Conservation (phyloP, 2,329 filamentous ascomycete species). For the Xylariaceae sp. region DNA sequence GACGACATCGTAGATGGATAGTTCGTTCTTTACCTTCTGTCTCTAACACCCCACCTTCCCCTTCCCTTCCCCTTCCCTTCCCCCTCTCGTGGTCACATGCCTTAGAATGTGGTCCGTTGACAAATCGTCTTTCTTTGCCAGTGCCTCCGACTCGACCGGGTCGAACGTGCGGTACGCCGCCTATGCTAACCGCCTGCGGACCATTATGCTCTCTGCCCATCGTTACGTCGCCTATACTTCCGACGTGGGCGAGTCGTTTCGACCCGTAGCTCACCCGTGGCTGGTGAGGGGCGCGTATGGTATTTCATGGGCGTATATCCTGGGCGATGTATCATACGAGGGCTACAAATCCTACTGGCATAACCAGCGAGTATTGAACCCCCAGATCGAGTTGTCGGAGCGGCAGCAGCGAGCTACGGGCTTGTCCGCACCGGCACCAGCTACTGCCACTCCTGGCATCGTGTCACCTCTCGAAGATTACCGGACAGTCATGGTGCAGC, state of each 20-base stretch:
- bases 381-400: constrained; percentile 52
- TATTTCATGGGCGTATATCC: constrained; percentile 85
- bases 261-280: constrained; percentile 81
- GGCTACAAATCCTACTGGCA: constrained; percentile 91
- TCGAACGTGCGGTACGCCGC: constrained; percentile 84
- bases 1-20: constrained; percentile 73
- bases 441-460: constrained; percentile 35
- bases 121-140: constrained; percentile 31
- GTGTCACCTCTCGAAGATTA: constrained; percentile 80
- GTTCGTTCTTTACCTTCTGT: constrained; percentile 45
- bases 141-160: constrained; percentile 74
- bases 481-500: constrained; percentile 81
- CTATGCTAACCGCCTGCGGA: constrained; percentile 79
- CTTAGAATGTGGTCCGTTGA: background rate
- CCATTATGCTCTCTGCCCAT: constrained; percentile 83
- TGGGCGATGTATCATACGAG: constrained; percentile 86
- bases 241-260: constrained; percentile 93
- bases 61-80: background rate
- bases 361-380: constrained; percentile 71
- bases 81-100: background rate
- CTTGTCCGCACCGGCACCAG: constrained; percentile 32
- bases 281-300: constrained; percentile 80
- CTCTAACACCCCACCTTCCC: background rate
- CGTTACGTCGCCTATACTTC: constrained; percentile 96
- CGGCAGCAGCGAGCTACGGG: constrained; percentile 46